phyloP scores from a whole-genome alignment of 228 moss, liverwort and hornwort species.

The Sphagnum fallax region DNA sequence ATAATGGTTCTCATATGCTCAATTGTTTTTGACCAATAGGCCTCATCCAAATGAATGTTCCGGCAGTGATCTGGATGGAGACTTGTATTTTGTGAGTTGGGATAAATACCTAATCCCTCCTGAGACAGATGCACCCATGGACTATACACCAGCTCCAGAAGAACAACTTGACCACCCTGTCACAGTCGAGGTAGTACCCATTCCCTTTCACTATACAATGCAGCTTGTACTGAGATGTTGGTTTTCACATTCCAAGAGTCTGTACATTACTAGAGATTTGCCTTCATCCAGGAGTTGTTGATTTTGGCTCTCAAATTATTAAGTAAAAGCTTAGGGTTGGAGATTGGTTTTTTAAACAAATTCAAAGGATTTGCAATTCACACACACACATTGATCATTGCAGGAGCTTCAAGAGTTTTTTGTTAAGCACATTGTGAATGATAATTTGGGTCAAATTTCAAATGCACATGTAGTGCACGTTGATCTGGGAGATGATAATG shows the following conservation, averaged over 20 bases:
- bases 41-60: constrained; percentile 97
- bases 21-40: constrained; percentile 14
- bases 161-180: constrained; percentile 58
- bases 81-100: constrained; percentile 85
- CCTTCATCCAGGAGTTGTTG: too few relatives aligned
- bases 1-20: too few relatives aligned
- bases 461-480: constrained; percentile 59
- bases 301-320: too few relatives aligned
- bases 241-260: too few relatives aligned
- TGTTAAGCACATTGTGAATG: constrained; percentile 46
- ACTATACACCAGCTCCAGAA: constrained; percentile 59
- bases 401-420: constrained; percentile 63
- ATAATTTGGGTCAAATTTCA: constrained; percentile 50
- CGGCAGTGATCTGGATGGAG: constrained; percentile 95
- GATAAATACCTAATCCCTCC: constrained; percentile 57
- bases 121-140: constrained; percentile 60
- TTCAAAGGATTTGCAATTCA: too few relatives aligned
- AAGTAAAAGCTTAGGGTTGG: too few relatives aligned
- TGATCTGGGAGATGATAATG: constrained; percentile 38
- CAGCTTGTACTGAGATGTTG: too few relatives aligned
- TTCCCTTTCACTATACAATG: neutral
- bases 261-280: too few relatives aligned
- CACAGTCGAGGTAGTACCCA: constrained; percentile 40
- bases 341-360: too few relatives aligned
- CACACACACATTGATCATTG: neutral